Conservation (phyloP, 441 rosid genomes). For the Corymbia calophylla region DNA sequence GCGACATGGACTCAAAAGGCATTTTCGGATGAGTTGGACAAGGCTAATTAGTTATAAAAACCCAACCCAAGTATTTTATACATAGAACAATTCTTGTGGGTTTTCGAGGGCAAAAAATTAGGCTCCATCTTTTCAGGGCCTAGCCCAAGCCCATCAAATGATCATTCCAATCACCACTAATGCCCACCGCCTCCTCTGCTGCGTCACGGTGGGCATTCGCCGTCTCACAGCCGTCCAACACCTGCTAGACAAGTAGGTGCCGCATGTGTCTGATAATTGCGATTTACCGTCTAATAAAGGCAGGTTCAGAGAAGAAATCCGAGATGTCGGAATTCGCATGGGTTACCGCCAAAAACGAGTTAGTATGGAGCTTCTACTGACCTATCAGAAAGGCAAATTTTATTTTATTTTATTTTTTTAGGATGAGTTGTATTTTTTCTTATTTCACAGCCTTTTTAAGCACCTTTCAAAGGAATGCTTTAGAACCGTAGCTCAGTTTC, state of each 20-base stretch:
- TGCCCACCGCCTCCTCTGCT: constrained; percentile 30
- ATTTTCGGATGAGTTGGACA: not conserved
- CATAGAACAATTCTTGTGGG: not conserved
- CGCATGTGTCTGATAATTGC: constrained; percentile 41
- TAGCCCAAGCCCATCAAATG: not conserved
- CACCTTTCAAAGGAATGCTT: not conserved
- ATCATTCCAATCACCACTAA: not conserved
- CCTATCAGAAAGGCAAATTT: not conserved
- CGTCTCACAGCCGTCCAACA: constrained; percentile 23
- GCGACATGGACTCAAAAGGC: not conserved
- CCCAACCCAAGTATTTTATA: not conserved
- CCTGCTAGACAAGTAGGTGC: not conserved
- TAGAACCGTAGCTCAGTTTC: not conserved
- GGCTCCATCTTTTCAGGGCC: not conserved
- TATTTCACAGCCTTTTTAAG: not conserved
- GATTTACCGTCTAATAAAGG: not conserved
- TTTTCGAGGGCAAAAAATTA: no score
- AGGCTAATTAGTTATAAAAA: not conserved
- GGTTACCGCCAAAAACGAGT: not conserved
- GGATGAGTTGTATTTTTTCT: no score
- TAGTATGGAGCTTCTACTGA: not conserved
- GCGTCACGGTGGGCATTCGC: constrained; percentile 36
- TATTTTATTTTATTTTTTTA: no score
- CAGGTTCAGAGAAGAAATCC: not conserved
- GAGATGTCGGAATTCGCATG: not conserved